Evolutionary conservation across 169 alveolate genomes (phyloP).

Genomic region (Plasmodium gonderi): DNA sequence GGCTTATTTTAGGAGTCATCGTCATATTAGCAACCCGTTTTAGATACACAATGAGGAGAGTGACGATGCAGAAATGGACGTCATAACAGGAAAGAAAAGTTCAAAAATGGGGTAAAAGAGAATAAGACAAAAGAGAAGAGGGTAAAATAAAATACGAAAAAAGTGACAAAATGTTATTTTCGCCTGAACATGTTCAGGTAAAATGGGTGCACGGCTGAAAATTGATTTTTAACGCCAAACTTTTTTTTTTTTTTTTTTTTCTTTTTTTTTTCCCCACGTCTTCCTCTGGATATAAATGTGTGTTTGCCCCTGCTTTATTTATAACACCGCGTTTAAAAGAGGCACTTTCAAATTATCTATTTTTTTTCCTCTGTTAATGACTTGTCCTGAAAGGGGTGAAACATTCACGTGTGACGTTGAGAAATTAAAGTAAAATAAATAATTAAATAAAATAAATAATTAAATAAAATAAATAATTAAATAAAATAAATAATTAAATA

Average conservation of each 20-base stretch:
- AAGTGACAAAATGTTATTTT: background rate
- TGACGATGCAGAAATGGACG: background rate
- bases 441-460: no score
- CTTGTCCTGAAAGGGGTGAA: background rate
- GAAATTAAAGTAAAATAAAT: no score
- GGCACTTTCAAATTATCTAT: background rate
- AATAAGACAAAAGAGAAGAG: no score
- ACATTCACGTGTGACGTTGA: no score
- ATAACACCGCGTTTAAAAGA: background rate
- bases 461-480: no score
- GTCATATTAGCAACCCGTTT: constrained; percentile 11
- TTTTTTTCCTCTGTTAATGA: background rate
- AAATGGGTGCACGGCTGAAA: background rate
- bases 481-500: no score
- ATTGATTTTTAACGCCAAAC: background rate
- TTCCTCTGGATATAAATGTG: no score
- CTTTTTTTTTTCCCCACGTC: no score
- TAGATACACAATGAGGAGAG: background rate
- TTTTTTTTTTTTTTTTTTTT: background rate
- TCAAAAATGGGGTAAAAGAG: background rate
- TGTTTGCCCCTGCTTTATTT: background rate
- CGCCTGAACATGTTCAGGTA: background rate
- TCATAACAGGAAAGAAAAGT: background rate
- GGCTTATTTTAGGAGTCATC: background rate
- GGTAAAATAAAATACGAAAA: background rate